phyloP scores from a whole-genome alignment of 345 rosid genomes.

The Eucalyptus dawsonii region DNA sequence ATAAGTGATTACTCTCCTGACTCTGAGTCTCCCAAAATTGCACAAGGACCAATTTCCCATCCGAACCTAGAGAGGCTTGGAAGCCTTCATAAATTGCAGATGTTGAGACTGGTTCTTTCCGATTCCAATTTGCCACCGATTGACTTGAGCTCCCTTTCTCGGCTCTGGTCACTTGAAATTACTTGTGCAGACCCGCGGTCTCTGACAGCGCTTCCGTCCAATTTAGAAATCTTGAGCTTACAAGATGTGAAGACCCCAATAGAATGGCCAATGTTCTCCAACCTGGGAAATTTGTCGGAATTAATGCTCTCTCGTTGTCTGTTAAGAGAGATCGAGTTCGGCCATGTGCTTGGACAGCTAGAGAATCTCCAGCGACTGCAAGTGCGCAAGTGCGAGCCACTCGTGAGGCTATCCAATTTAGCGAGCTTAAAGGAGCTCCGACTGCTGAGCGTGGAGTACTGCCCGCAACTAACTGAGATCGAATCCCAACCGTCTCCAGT shows the following conservation, averaged over 20 bases:
- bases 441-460: not conserved
- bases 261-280: not conserved
- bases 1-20: not conserved
- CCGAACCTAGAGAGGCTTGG: not conserved
- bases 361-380: not conserved
- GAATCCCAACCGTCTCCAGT: not conserved
- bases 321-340: not conserved
- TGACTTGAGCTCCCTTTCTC: not conserved
- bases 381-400: not conserved
- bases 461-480: not conserved
- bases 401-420: not conserved
- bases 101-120: not conserved
- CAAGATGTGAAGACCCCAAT: not conserved
- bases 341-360: not conserved
- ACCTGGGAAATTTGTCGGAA: not conserved
- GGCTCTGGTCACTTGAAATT: not conserved
- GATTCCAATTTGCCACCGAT: not conserved
- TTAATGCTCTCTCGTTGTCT: not conserved
- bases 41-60: not conserved
- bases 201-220: not conserved
- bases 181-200: not conserved
- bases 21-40: fast-evolving
- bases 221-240: not conserved
- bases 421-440: not conserved
- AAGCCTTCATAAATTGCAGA: not conserved